Evolutionary conservation across 2,329 filamentous ascomycete species (phyloP).

Genomic region (Aspergillus japonicus): DNA sequence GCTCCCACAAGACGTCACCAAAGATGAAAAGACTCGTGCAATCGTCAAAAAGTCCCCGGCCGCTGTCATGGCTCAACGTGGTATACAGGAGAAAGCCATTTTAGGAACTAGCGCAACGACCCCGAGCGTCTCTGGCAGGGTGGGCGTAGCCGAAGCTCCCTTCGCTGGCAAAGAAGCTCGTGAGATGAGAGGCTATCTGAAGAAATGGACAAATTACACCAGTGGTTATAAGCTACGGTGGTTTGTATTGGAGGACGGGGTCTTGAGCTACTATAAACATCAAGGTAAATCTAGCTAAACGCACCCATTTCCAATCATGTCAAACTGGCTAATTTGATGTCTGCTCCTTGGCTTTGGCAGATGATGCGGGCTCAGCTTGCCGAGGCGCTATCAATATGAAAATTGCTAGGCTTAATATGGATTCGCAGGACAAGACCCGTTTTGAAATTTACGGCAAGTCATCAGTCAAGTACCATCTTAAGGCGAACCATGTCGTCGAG

Average conservation of each 20-base stretch:
- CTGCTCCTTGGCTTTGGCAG: conserved; percentile 41
- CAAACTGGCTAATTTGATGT: background rate
- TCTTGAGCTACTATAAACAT: conserved; percentile 98
- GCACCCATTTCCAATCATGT: background rate
- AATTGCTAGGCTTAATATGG: conserved; percentile 93
- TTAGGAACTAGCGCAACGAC: conserved; percentile 66
- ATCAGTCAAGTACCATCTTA: conserved; percentile 96
- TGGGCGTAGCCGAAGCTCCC: conserved; percentile 48
- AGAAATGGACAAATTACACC: conserved; percentile 99
- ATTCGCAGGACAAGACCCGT: conserved; percentile 92
- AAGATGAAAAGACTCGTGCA: conserved; percentile 82
- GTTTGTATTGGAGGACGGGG: conserved; percentile 97
- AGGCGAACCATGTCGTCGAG: conserved; percentile 96
- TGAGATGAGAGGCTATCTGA: conserved; percentile 98
- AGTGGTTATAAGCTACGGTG: conserved; percentile 94
- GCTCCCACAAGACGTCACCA: conserved; percentile 92
- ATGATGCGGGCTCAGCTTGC: conserved; percentile 93
- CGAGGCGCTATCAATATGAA: conserved; percentile 98
- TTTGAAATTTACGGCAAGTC: conserved; percentile 98
- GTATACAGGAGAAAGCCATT: conserved; percentile 96
- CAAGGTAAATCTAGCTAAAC: conserved; percentile 55
- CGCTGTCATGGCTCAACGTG: conserved; percentile 87
- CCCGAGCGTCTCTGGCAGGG: conserved; percentile 54
- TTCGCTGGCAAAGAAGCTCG: conserved; percentile 79
- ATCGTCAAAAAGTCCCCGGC: conserved; percentile 94